phyloP scores from a whole-genome alignment of 257 asterid genomes.

The Lycium barbarum region DNA sequence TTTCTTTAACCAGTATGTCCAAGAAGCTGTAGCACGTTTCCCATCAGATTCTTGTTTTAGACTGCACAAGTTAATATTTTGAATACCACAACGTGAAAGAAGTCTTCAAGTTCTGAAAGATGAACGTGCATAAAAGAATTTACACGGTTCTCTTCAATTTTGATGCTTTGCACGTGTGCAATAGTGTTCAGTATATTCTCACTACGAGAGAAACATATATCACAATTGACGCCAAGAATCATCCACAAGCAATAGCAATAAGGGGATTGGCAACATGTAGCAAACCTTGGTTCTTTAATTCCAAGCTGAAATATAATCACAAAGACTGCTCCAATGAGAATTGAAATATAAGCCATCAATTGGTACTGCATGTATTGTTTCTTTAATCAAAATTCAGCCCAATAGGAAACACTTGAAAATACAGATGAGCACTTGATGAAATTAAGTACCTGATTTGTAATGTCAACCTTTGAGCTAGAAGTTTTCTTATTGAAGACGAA shows the following conservation, averaged over 20 bases:
- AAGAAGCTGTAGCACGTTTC: slow-evolving; percentile 58
- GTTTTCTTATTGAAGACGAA: slow-evolving; percentile 60
- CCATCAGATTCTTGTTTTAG: slow-evolving; percentile 61
- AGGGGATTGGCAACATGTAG: background rate
- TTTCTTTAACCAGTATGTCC: slow-evolving; percentile 84
- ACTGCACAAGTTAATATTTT: slow-evolving; percentile 40
- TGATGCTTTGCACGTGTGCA: background rate
- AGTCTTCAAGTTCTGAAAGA: background rate
- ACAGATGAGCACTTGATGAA: slow-evolving; percentile 18
- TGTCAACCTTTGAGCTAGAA: slow-evolving; percentile 46
- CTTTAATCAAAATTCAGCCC: slow-evolving; percentile 30
- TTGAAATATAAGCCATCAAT: slow-evolving; percentile 84
- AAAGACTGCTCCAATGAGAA: slow-evolving; percentile 78
- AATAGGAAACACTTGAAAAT: background rate
- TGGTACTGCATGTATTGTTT: slow-evolving; percentile 63
- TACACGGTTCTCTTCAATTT: background rate
- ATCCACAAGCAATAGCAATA: background rate
- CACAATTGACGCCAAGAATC: background rate
- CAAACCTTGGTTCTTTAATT: slow-evolving; percentile 86
- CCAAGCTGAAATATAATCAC: slow-evolving; percentile 73
- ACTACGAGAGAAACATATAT: background rate
- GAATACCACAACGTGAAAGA: background rate
- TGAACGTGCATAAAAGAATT: background rate
- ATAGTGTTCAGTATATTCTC: background rate
- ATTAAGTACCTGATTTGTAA: slow-evolving; percentile 68